Evolutionary conservation across 1,284 basidiomycete species (phyloP).

Genomic region (Microbotryomycetes sp.): DNA sequence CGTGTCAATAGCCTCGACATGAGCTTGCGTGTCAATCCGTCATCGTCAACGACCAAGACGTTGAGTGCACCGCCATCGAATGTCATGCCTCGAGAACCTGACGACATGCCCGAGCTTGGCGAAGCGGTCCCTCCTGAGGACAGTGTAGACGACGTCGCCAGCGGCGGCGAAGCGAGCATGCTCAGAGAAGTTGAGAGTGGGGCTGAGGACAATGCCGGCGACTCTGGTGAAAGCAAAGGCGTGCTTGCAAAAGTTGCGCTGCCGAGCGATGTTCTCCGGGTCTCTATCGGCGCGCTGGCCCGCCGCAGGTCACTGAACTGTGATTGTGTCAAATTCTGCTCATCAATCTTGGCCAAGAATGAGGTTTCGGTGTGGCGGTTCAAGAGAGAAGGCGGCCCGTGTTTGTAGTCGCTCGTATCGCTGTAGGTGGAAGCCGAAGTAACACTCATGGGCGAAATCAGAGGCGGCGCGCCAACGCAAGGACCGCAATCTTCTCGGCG

Average conservation of each 20-base stretch:
- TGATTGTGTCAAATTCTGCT: background rate
- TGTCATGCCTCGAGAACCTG: background rate
- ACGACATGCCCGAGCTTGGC: background rate
- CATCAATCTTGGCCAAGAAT: background rate
- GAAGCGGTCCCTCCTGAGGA: background rate
- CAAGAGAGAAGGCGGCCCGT: background rate
- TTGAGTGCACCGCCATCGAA: slow-evolving; percentile 28
- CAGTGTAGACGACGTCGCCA: background rate
- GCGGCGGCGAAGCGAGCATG: background rate
- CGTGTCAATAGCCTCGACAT: slow-evolving; percentile 72
- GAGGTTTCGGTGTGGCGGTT: background rate
- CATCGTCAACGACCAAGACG: slow-evolving; percentile 43
- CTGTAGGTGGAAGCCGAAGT: background rate
- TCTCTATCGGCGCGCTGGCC: background rate
- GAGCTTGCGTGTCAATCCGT: slow-evolving; percentile 64
- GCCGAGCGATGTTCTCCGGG: background rate
- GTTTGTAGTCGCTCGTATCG: background rate
- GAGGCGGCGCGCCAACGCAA: background rate
- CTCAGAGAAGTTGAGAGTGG: background rate
- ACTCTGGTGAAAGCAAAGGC: background rate
- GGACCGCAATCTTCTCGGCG: background rate
- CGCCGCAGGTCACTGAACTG: background rate
- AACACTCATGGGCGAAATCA: background rate
- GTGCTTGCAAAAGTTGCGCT: background rate
- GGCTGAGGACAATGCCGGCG: background rate